phyloP scores from a whole-genome alignment of 2,329 filamentous ascomycete species.

The Dothideomycetes sp. region DNA sequence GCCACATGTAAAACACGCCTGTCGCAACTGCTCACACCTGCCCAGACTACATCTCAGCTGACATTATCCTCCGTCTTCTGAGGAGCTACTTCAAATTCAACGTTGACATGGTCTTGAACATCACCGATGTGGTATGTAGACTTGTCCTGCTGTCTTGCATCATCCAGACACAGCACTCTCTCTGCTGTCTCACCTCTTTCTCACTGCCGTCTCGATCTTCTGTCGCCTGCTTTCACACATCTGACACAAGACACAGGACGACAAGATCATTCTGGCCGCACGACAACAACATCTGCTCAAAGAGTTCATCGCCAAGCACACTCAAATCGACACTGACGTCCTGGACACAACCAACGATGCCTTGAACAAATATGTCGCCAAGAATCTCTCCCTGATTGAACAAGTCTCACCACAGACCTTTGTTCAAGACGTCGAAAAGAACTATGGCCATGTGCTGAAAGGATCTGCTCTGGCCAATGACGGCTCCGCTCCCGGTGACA shows the following conservation, averaged over 20 bases:
- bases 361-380: slow-evolving; percentile 51
- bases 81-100: slow-evolving; percentile 49
- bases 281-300: slow-evolving; percentile 70
- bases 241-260: no score
- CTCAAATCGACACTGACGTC: slow-evolving; percentile 36
- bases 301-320: slow-evolving; percentile 52
- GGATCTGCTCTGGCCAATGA: slow-evolving; percentile 47
- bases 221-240: no score
- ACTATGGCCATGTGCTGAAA: slow-evolving; percentile 46
- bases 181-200: no score
- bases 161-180: no score
- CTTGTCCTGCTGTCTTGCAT: no score
- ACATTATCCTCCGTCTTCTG: slow-evolving; percentile 77
- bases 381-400: slow-evolving; percentile 52
- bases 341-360: slow-evolving; percentile 42
- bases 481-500: slow-evolving; percentile 53
- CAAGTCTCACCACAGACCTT: slow-evolving; percentile 35
- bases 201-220: no score
- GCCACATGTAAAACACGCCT: slow-evolving; percentile 1
- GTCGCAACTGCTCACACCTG: slow-evolving; percentile 69
- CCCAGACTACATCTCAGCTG: slow-evolving; percentile 85
- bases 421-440: slow-evolving; percentile 38
- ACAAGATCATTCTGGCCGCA: slow-evolving; percentile 53
- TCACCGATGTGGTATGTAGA: slow-evolving; percentile 33
- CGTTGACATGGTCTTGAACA: slow-evolving; percentile 72